Base-by-base conservation (phyloP, 2,329 filamentous ascomycete genomes). In the Scleromitrula shiraiana region DNA sequence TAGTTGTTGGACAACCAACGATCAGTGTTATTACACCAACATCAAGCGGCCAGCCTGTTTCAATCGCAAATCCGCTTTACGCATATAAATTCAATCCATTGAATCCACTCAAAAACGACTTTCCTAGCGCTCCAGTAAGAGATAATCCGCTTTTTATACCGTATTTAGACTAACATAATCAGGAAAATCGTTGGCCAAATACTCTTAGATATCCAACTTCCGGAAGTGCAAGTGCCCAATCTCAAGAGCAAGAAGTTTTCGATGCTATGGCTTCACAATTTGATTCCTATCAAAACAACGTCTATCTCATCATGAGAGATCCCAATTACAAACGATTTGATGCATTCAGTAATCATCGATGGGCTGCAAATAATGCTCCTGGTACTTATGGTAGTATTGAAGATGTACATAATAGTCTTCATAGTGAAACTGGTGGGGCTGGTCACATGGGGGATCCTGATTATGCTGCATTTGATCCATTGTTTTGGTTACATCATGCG, bases 391-490 rank as follows among this genome's bases (percentile, higher is more conserved):
- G 51, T 15, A 56, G 50, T 33, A 64, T 83, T 23, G 80, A 84
- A 60, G 73, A 77, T 2, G 66, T 84, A 4, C 80, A 84, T 55
- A 80, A 83, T 59, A 71, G 72, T 6, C 70, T 84, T 40, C 80
- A 84, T 75, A 33, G 69, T 75, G 4, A 83, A 76, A 29, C 72
- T 67, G 67, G 74, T 43, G 59, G 59, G 10, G 35, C 19, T 20
- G 83, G 84, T 2, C 84, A 89, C 19, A 84, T 85, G 77, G 78
- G 75, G 35, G 84, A 78, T 63, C 78, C 82, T 26, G 78, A 80
- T 15, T 83, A 84, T 56, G 85, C 86, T 2, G 77, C 83, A 0
- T 94, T 88, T 61, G 88, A 94, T 60, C 87, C 87, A 0, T 68
- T 87, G 10, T 61, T 61, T 73, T 53, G 56, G 55, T 50, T 61